Base-by-base conservation (phyloP, 148 eudicot species). In the Limonium bicolor region DNA sequence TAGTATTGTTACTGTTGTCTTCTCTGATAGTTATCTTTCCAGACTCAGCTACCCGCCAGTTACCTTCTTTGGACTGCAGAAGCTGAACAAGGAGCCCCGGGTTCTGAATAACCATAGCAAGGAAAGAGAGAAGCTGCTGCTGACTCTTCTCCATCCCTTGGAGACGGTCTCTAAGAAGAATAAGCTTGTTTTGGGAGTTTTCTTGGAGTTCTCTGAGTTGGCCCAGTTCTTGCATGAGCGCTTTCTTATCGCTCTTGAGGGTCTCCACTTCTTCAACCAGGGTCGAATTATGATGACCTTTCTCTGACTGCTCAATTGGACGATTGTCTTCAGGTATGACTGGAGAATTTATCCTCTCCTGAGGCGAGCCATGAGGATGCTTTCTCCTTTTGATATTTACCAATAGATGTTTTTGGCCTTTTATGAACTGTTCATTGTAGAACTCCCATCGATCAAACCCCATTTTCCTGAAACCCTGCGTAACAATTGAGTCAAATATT, bases 61-160 rank as follows among this genome's bases (percentile, higher is more conserved):
- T 55, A 22, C 48, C 59, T 48, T 80, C 82, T 50, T 71, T 72
- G 6, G 86, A 74, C 36, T 70, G 76, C 18, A 74, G 53, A 14
- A 86, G 59, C 67, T 86, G 76, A 36, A 61, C 68, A 17, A 86
- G 46, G 49, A 80, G 63, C 5, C 71, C 80, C 1, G 95, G 83
- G 54, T 48, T 81, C 48, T 86, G 95, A 78, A 81, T 81, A 14
- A 80, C 86, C 86, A 80, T 74, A 32, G 74, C 95, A 31, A 85
- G 69, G 54, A 80, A 84, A 6, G 95, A 76, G 32, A 84, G 78
- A 72, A 84, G 46, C 43, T 84, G 92, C 30, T 86, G 95, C 62
- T 86, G 95, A 46, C 66, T 68, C 45, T 70, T 70, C 54, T 86
- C 95, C 86, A 77, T 81, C 23, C 86, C 86, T 51, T 74, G 76